Base-by-base conservation (phyloP, 2,329 filamentous ascomycete species). In the Paraconiothyrium brasiliense region DNA sequence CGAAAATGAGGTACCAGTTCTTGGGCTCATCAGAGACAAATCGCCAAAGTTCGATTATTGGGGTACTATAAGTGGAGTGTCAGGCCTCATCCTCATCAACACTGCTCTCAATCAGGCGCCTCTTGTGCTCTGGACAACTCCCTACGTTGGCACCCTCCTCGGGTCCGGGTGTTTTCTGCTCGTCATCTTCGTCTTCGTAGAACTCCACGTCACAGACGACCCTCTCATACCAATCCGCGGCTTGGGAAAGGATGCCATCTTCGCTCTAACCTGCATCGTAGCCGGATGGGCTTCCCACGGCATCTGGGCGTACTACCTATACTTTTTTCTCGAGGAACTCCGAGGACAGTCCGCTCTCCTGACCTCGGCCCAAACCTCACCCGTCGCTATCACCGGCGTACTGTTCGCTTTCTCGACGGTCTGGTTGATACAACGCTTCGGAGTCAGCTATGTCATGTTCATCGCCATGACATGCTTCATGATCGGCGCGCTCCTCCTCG, bases 41-140 rank as follows among this genome's bases (percentile, higher is more conserved):
- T 72, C 57, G 51, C 69, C 68, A 59, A 67, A 72, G 24, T 72
- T 83, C 22, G 82, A 84, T 58, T 71, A 79, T 41, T 67, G 80
- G 35, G 84, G 84, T 16, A 78, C 79, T 6, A 61, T 80, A 2
- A 77, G 79, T 13, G 88, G 88, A 0, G 80, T 90, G 13, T 76
- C 79, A 0, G 83, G 83, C 0, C 77, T 91, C 8, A 78, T 89
- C 0, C 79, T 91, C n/a, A 82, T 90, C 74, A 90, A 89, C 72
- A 86, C 90, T 66, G 86, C 88, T 0, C 89, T 87, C 84, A 90
- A 88, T 62, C 87, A 90, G 68, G 87, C 85, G 0, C 83, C 86
- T 0, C 78, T 87, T 0, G 84, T 82, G 1, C 85, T 86, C 2
- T 90, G 88, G 89, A 66, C 74, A 1, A 79, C 80, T 2, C 80